Conservation (phyloP, 805 yeast genomes). For the Saccharomycopsis malanga region DNA sequence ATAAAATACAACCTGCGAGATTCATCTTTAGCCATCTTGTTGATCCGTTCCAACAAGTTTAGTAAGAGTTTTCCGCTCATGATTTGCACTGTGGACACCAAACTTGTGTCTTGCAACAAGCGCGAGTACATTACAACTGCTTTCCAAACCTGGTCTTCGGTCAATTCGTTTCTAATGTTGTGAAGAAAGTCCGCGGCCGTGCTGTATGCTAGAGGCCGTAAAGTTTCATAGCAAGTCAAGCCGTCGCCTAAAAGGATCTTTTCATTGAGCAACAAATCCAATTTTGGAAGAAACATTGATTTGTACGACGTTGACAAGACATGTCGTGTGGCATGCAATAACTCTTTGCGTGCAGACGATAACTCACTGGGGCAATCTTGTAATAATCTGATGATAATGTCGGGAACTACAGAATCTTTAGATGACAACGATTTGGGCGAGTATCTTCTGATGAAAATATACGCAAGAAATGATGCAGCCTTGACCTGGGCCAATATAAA, state of each 20-base stretch:
- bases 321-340: conserved; percentile 89
- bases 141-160: conserved; percentile 76
- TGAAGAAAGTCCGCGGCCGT: conserved; percentile 95
- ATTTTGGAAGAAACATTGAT: conserved; percentile 72
- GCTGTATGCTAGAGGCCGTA: conserved; percentile 89
- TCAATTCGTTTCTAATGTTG: conserved; percentile 77
- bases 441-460: conserved; percentile 79
- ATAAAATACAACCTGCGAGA: conserved; percentile 78
- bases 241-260: conserved; percentile 88
- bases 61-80: conserved; percentile 90
- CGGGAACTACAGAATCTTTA: conserved; percentile 68
- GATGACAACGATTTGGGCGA: conserved; percentile 37
- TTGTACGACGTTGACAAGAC: conserved; percentile 84
- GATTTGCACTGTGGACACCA: conserved; percentile 86
- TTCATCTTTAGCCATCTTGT: conserved; percentile 73
- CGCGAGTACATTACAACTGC: conserved; percentile 78
- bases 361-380: conserved; percentile 95
- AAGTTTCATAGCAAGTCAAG: conserved; percentile 79
- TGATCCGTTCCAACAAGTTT: conserved; percentile 82
- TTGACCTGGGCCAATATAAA: conserved; percentile 90
- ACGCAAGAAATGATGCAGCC: conserved; percentile 91
- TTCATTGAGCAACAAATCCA: conserved; percentile 80
- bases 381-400: conserved; percentile 71
- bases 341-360: conserved; percentile 85
- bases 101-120: conserved; percentile 69